phyloP scores from a whole-genome alignment of 805 yeast genomes.

The Maudiozyma bulderi region DNA sequence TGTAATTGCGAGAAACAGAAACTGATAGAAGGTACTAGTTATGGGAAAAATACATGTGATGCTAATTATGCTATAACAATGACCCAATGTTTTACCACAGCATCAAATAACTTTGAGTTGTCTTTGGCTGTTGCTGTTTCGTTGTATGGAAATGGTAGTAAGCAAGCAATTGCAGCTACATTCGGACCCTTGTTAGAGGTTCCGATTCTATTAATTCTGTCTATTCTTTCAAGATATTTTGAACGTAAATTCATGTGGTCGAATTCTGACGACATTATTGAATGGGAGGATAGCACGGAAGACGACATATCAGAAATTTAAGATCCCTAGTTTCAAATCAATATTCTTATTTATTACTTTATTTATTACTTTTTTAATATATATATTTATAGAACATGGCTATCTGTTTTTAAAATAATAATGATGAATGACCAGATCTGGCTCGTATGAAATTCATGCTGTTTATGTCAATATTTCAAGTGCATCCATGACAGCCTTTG shows the following conservation, averaged over 20 bases:
- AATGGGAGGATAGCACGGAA: too few species aligned
- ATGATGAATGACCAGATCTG: too few species aligned
- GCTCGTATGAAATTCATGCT: too few species aligned
- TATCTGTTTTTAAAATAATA: too few species aligned
- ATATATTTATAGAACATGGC: too few species aligned
- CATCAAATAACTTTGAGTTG: conserved; percentile 49
- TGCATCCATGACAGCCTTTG: neutral
- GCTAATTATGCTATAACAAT: conserved; percentile 35
- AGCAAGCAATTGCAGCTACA: conserved; percentile 49
- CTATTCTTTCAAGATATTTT: conserved; percentile 32
- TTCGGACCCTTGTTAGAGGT: conserved; percentile 54
- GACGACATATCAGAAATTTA: too few species aligned
- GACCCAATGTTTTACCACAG: conserved; percentile 48
- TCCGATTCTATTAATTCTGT: conserved; percentile 37
- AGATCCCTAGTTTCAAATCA: too few species aligned
- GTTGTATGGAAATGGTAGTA: conserved; percentile 41
- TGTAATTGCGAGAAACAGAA: conserved; percentile 35
- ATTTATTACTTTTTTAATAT: too few species aligned
- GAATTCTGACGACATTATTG: too few species aligned
- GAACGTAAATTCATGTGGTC: conserved; percentile 22
- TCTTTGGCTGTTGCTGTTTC: conserved; percentile 47
- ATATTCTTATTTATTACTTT: too few species aligned
- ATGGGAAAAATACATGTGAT: conserved; percentile 27
- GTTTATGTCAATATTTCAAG: neutral
- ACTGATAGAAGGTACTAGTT: conserved; percentile 11